Percentiles rank a stretch among this genome's conserved stretches.
Evolutionary conservation across 768 basidiomycete species (phyloP).

Genomic region (Leucocoprinus sp.): DNA sequence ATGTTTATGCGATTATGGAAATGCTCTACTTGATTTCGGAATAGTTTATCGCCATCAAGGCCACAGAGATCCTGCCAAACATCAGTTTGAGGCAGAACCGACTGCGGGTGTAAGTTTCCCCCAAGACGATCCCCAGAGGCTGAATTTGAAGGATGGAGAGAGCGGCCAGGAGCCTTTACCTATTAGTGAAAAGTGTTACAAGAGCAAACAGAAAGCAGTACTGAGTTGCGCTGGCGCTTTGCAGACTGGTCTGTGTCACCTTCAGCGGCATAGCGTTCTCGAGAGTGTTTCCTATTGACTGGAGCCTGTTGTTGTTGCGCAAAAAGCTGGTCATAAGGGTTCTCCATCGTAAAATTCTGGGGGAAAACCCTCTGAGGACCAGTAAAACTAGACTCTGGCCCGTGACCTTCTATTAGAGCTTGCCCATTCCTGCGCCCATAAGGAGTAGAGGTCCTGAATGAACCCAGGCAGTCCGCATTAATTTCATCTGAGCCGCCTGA

Average conservation of each 20-base stretch:
- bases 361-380: constrained; percentile 1
- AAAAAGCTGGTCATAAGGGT: background rate
- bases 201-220: background rate
- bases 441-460: constrained; percentile 6
- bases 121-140: background rate
- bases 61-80: background rate
- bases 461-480: background rate
- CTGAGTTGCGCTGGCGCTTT: constrained; percentile 4
- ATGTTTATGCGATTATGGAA: constrained; percentile 4
- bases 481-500: background rate
- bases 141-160: background rate
- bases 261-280: background rate
- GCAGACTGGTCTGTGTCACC: background rate
- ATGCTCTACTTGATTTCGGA: constrained; percentile 2
- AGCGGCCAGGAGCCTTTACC: background rate
- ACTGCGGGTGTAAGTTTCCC: background rate
- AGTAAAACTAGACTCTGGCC: background rate
- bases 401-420: background rate
- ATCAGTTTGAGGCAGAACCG: background rate
- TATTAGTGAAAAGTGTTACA: background rate
- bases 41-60: background rate
- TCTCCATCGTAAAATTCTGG: background rate
- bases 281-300: constrained; percentile 1
- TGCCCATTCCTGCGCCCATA: background rate
- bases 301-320: background rate